phyloP scores from a whole-genome alignment of 2,329 filamentous ascomycete species.

The Ascosphaera apis region DNA sequence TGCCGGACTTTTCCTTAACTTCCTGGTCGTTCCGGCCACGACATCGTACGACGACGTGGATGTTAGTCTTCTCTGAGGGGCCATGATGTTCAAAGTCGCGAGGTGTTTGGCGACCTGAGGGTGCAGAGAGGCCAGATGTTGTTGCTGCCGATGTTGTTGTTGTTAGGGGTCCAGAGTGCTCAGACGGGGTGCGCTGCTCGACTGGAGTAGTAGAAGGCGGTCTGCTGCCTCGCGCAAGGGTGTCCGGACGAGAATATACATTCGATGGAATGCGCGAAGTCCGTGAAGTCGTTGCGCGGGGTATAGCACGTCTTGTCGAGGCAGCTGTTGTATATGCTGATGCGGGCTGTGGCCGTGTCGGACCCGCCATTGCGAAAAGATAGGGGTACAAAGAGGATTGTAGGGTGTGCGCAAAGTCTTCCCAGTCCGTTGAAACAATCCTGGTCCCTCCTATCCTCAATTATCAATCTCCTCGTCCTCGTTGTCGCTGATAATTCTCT shows the following conservation, averaged over 20 bases:
- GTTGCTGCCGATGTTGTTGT: neutral
- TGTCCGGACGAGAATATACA: neutral
- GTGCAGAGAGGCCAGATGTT: neutral
- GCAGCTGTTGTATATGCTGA: neutral
- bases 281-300: neutral
- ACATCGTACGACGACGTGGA: constrained; percentile 90
- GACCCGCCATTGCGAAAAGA: neutral
- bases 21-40: constrained; percentile 82
- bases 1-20: constrained; percentile 79
- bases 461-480: too few relatives aligned
- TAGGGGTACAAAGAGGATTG: too few relatives aligned
- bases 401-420: too few relatives aligned
- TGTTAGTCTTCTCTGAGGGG: constrained; percentile 66
- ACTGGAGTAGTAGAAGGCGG: neutral
- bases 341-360: neutral
- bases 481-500: too few relatives aligned
- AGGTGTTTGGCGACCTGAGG: neutral
- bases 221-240: neutral
- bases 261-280: constrained; percentile 1
- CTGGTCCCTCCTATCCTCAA: too few relatives aligned
- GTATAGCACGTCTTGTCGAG: neutral
- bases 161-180: neutral
- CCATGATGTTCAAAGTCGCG: neutral
- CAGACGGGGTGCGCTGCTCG: neutral
- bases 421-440: too few relatives aligned